Evolutionary conservation across 805 yeast genomes (phyloP).

Genomic region (Suhomyces canberraensis): DNA sequence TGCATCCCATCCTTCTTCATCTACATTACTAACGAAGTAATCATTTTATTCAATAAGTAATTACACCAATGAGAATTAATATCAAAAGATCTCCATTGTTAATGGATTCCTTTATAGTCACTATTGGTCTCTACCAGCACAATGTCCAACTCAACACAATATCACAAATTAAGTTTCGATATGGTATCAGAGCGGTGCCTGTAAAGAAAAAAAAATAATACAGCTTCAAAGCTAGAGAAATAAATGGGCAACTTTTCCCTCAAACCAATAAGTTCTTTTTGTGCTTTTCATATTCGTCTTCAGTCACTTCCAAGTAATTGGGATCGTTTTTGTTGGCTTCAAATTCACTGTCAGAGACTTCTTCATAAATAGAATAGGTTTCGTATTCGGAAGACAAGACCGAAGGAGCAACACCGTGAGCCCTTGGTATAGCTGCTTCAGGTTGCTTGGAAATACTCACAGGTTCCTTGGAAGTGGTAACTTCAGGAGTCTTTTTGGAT

Average conservation of each 20-base stretch:
- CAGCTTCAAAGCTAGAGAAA: neutral
- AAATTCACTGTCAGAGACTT: conserved; percentile 47
- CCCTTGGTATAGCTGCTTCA: conserved; percentile 1
- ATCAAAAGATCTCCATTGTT: no score
- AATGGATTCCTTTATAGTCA: no score
- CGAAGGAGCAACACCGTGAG: neutral
- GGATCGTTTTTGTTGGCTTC: conserved; percentile 46
- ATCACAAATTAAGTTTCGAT: no score
- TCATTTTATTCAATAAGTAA: no score
- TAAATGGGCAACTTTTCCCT: neutral
- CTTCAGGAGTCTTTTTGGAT: neutral
- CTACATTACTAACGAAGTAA: no score
- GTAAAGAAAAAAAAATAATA: no score
- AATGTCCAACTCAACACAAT: no score
- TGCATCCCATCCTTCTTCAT: no score
- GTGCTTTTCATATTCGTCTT: conserved; percentile 14
- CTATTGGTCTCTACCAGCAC: no score
- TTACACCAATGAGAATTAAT: no score
- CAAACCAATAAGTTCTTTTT: neutral
- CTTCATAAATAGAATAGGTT: conserved; percentile 37
- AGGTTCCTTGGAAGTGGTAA: neutral
- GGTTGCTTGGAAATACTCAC: conserved; percentile 5
- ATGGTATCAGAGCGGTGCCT: no score
- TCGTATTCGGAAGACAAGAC: conserved; percentile 10
- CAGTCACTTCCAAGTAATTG: conserved; percentile 40